phyloP scores from a whole-genome alignment of 768 basidiomycete genomes.

The Boletellus emodensis region DNA sequence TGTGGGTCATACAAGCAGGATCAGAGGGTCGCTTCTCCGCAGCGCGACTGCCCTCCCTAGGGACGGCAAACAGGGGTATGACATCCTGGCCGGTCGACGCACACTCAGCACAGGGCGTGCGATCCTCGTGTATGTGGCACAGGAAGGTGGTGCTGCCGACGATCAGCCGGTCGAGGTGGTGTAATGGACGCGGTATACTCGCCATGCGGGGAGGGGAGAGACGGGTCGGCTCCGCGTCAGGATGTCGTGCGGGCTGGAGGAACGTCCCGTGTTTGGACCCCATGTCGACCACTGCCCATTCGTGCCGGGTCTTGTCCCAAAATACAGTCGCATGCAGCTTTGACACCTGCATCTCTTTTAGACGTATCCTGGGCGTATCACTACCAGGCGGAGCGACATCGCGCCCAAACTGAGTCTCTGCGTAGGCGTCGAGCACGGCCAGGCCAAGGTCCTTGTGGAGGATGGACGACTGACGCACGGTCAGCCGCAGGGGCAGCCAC shows the following conservation, averaged over 20 bases:
- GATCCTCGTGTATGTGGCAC: constrained; percentile 64
- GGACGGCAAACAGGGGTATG: constrained; percentile 49
- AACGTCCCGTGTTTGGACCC: constrained; percentile 85
- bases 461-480: constrained; percentile 37
- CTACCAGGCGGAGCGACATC: constrained; percentile 53
- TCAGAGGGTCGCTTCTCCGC: constrained; percentile 24
- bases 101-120: constrained; percentile 61
- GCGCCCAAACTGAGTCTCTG: constrained; percentile 70
- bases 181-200: constrained; percentile 61
- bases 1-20: not conserved
- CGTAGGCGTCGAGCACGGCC: constrained; percentile 58
- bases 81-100: constrained; percentile 47
- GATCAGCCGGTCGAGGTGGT: constrained; percentile 61
- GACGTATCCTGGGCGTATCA: constrained; percentile 57
- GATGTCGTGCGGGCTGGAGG: constrained; percentile 31
- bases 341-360: constrained; percentile 83
- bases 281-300: constrained; percentile 81
- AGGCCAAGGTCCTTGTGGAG: constrained; percentile 50
- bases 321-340: constrained; percentile 75
- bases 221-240: constrained; percentile 36
- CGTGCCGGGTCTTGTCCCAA: constrained; percentile 55
- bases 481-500: constrained; percentile 43
- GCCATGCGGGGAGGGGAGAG: constrained; percentile 64
- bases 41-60: constrained; percentile 12
- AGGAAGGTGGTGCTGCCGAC: constrained; percentile 69